Evolutionary conservation across 345 rosid species (phyloP).

Genomic region (Erucastrum elatum): DNA sequence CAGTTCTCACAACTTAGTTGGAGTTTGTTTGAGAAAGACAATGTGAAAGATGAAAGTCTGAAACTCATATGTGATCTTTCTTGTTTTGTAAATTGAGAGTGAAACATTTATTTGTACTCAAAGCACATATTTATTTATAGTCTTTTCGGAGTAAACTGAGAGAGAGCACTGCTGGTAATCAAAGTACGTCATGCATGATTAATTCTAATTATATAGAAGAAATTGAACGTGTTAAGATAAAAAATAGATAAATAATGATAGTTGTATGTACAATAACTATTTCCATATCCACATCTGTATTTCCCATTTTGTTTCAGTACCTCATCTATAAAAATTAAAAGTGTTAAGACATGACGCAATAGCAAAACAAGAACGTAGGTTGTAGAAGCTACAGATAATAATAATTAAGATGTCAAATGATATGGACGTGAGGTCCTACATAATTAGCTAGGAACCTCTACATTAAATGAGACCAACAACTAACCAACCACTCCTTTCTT

Average conservation of each 20-base stretch:
- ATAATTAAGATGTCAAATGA: neutral
- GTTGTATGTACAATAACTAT: neutral
- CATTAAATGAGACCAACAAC: constrained; percentile 28
- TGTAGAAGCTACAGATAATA: neutral
- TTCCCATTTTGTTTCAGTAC: neutral
- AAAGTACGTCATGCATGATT: neutral
- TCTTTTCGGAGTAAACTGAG: neutral
- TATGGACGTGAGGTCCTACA: neutral
- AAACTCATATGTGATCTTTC: neutral
- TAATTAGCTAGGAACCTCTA: constrained; percentile 12
- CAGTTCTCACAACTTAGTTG: neutral
- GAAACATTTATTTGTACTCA: neutral
- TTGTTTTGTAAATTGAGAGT: neutral
- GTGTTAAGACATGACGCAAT: neutral
- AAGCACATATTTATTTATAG: neutral
- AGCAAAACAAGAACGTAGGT: neutral
- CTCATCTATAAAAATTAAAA: neutral
- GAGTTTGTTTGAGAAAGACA: neutral
- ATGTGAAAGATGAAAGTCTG: neutral
- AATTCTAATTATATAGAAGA: neutral
- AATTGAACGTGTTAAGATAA: neutral
- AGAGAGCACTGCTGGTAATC: neutral
- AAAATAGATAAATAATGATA: neutral
- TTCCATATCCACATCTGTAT: neutral
- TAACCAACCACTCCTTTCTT: constrained; percentile 21